Evolutionary conservation across 768 basidiomycete genomes (phyloP).

Genomic region (Hygrocybe punicea): DNA sequence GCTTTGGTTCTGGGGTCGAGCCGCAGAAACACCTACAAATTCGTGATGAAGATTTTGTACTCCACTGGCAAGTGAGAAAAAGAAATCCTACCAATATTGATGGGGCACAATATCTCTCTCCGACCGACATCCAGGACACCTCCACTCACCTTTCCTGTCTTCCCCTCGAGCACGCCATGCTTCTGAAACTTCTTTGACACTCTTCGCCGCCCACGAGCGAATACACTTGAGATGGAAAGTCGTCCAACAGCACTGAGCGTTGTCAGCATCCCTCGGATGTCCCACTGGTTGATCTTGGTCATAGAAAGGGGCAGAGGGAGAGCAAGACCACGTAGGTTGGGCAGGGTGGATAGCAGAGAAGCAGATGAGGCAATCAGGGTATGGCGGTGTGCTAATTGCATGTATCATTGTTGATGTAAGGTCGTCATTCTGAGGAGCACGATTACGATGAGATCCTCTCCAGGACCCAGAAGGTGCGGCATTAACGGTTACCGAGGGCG

Average conservation of each 20-base stretch:
- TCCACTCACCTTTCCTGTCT: constrained; percentile 73
- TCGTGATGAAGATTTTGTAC: constrained; percentile 11
- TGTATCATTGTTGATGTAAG: constrained; percentile 71
- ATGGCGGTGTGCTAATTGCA: constrained; percentile 65
- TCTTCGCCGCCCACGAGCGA: constrained; percentile 81
- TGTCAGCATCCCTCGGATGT: constrained; percentile 11
- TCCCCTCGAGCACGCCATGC: constrained; percentile 75
- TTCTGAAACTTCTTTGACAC: constrained; percentile 65
- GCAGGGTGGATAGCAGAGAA: constrained; percentile 75
- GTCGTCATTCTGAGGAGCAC: constrained; percentile 42
- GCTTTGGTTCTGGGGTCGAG: constrained; percentile 67
- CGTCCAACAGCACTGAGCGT: constrained; percentile 75
- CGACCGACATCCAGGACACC: constrained; percentile 90
- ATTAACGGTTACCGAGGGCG: neutral
- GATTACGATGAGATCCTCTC: neutral
- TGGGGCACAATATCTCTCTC: constrained; percentile 64
- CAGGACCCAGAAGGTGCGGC: neutral
- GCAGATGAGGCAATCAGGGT: constrained; percentile 79
- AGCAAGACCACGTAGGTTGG: constrained; percentile 86
- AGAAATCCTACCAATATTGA: constrained; percentile 51
- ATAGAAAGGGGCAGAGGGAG: constrained; percentile 50
- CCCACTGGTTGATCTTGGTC: constrained; percentile 22
- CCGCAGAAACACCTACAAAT: constrained; percentile 79
- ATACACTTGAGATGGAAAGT: constrained; percentile 92
- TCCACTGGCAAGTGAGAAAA: neutral